Percentiles rank a stretch among this genome's conserved stretches.
These are phyloP conservation scores for Rhizopus arrhizus DNA, from an alignment of 371 early-diverging fungal genomes.

Conservation along the genomic window DNA sequence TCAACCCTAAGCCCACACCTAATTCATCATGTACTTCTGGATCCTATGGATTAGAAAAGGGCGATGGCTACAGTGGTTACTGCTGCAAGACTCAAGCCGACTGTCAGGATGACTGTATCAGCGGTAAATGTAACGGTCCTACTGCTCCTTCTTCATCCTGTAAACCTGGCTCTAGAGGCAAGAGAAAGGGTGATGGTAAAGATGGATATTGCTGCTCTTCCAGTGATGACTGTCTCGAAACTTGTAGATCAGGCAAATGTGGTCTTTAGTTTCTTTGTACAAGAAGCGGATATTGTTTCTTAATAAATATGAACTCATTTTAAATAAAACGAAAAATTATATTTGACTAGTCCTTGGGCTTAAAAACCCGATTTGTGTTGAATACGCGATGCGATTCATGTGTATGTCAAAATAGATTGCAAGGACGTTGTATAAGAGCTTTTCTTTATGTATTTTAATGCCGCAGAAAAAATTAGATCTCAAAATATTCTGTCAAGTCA, in stretches of 20 bases:
- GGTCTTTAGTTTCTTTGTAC: conserved; percentile 9
- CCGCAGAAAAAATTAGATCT: neutral
- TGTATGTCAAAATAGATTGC: no score
- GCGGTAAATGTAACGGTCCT: conserved; percentile 20
- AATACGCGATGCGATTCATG: no score
- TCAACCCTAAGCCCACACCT: conserved; percentile 3
- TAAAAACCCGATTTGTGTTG: no score
- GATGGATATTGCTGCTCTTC: conserved; percentile 24
- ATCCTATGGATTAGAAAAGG: conserved; percentile 10
- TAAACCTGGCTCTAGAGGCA: conserved; percentile 18
- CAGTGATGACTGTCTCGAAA: conserved; percentile 23
- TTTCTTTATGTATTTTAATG: neutral
- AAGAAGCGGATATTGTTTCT: neutral
- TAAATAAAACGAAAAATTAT: neutral
- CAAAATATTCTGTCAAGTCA: neutral
- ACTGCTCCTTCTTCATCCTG: conserved; percentile 16
- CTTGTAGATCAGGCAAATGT: conserved; percentile 20
- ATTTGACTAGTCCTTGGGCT: no score
- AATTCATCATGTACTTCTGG: conserved; percentile 13
- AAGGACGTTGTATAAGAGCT: no score
- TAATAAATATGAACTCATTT: neutral
- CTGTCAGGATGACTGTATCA: conserved; percentile 17
- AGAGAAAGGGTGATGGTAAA: conserved; percentile 14
- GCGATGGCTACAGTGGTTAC: conserved; percentile 15
- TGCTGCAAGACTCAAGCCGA: conserved; percentile 20